phyloP scores from a whole-genome alignment of 441 rosid species.

The Gossypium trilobum region DNA sequence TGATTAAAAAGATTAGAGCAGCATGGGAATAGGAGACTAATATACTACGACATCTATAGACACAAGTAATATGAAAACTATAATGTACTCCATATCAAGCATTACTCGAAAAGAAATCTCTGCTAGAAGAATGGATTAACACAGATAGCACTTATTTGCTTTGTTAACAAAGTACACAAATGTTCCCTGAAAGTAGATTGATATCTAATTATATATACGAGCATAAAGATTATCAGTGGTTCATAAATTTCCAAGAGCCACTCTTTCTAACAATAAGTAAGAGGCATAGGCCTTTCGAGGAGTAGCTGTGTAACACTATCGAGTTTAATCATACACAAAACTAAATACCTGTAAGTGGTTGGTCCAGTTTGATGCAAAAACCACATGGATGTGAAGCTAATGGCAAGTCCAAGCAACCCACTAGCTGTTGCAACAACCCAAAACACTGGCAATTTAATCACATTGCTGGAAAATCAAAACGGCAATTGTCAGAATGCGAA shows the following conservation, averaged over 20 bases:
- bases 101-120: background rate
- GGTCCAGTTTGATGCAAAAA: conserved; percentile 89
- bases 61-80: background rate
- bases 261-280: background rate
- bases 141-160: background rate
- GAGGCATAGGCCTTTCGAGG: background rate
- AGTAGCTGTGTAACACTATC: background rate
- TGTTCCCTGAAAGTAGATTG: background rate
- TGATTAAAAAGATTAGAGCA: background rate
- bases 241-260: background rate
- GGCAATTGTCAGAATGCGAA: background rate
- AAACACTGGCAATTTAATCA: conserved; percentile 56
- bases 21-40: background rate
- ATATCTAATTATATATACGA: background rate
- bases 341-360: conserved; percentile 67
- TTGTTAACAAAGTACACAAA: background rate
- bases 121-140: background rate
- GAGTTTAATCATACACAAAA: background rate
- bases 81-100: background rate
- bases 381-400: conserved; percentile 96
- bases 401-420: conserved; percentile 81
- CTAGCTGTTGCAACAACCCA: conserved; percentile 81
- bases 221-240: background rate
- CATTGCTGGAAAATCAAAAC: conserved; percentile 44
- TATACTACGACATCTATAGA: no score